Conservation (phyloP, 2,329 filamentous ascomycete genomes). For the Calonectria pseudoturangicola region DNA sequence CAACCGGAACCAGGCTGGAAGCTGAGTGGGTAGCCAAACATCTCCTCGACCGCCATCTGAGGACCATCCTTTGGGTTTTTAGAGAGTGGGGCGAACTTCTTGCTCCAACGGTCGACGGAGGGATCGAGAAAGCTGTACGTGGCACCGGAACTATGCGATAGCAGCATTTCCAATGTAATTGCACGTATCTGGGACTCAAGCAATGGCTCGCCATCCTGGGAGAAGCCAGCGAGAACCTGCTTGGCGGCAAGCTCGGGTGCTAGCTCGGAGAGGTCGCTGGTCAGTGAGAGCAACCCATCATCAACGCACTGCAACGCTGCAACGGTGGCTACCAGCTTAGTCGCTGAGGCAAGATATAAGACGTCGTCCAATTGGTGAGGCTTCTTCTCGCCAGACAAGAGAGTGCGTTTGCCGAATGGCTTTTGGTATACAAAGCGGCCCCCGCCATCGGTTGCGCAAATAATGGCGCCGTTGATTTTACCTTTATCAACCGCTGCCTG, state of each 20-base stretch:
- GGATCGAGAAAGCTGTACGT: conserved; percentile 66
- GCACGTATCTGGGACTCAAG: conserved; percentile 57
- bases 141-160: conserved; percentile 71
- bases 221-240: conserved; percentile 68
- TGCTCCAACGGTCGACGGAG: conserved; percentile 58
- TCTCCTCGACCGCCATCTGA: conserved; percentile 62
- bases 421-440: conserved; percentile 64
- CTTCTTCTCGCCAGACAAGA: conserved; percentile 62
- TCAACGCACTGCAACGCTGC: conserved; percentile 74
- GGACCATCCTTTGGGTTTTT: conserved; percentile 35
- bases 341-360: conserved; percentile 61
- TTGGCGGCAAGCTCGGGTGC: conserved; percentile 69
- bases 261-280: conserved; percentile 65
- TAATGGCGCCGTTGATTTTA: conserved; percentile 65
- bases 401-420: conserved; percentile 62
- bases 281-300: conserved; percentile 66
- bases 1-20: conserved; percentile 72
- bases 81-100: conserved; percentile 52
- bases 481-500: conserved; percentile 64
- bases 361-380: conserved; percentile 62
- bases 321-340: conserved; percentile 70
- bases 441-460: conserved; percentile 63
- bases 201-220: conserved; percentile 62
- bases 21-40: conserved; percentile 65
- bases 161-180: conserved; percentile 70